Evolutionary conservation across 129 eudicot species (phyloP).

Genomic region (Cynara cardunculus): DNA sequence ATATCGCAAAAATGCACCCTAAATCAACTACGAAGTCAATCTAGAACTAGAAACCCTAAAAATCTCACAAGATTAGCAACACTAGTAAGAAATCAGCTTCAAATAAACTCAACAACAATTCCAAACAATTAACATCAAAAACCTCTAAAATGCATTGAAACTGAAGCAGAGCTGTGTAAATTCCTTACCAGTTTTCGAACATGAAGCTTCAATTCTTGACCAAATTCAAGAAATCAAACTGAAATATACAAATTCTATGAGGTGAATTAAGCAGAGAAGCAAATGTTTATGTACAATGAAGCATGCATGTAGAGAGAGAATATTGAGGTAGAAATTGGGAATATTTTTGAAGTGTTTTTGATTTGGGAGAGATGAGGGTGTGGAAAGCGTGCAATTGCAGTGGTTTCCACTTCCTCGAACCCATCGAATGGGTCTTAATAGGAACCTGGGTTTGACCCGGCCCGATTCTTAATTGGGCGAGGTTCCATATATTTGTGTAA

Average conservation of each 20-base stretch:
- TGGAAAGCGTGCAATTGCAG: constrained; percentile 31
- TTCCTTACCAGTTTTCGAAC: background rate
- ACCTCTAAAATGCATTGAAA: constrained; percentile 13
- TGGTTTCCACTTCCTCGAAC: constrained; percentile 31
- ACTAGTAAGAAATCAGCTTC: background rate
- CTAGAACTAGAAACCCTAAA: background rate
- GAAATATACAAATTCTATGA: background rate
- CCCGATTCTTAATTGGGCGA: background rate
- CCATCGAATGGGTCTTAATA: constrained; percentile 22
- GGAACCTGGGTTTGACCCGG: background rate
- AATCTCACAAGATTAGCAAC: background rate
- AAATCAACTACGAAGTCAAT: background rate
- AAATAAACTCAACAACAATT: background rate
- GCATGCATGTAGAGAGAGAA: constrained; percentile 15
- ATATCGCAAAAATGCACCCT: constrained; percentile 12
- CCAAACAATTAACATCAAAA: background rate
- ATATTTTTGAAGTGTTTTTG: background rate
- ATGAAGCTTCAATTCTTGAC: constrained; percentile 13
- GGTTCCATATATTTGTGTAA: background rate
- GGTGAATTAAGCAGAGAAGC: constrained; percentile 3
- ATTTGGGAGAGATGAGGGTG: constrained; percentile 22
- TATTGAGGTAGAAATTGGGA: constrained; percentile 2
- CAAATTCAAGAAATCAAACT: background rate
- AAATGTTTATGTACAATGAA: background rate
- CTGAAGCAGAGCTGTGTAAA: background rate